Conservation (phyloP, 169 alveolate genomes). For the Eimeria brunetti region DNA sequence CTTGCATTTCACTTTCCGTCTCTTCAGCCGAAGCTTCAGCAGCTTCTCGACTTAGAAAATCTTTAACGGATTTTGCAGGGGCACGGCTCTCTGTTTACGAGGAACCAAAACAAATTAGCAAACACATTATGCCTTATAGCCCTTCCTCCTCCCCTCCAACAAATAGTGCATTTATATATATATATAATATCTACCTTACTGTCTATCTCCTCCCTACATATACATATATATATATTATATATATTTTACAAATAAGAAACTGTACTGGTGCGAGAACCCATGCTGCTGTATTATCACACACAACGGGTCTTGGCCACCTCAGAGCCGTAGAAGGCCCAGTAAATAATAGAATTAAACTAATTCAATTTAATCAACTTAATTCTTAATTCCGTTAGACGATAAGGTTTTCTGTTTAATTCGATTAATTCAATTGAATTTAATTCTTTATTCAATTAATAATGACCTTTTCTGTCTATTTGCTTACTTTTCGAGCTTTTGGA, state of each 20-base stretch:
- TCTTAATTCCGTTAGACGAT: too few species aligned
- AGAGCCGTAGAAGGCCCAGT: too few species aligned
- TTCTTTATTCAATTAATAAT: neutral
- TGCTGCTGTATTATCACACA: neutral
- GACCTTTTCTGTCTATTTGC: neutral
- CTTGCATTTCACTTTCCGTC: constrained; percentile 38
- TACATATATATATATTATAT: too few species aligned
- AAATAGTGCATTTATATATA: too few species aligned
- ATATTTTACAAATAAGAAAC: too few species aligned
- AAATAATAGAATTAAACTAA: neutral
- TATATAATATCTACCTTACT: too few species aligned
- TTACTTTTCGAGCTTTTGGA: neutral
- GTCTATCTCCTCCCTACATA: too few species aligned
- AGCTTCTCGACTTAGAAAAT: constrained; percentile 57
- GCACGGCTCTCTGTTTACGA: neutral
- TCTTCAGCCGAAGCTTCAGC: constrained; percentile 59
- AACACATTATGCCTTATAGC: neutral
- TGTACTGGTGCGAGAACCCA: neutral
- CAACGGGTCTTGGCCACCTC: neutral
- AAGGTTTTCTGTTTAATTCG: too few species aligned
- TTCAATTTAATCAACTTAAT: too few species aligned
- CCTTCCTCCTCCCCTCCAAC: neutral
- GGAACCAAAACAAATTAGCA: neutral
- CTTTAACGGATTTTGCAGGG: constrained; percentile 35
- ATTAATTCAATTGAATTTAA: too few species aligned